A percentile compares a stretch with the other conserved stretches of the same genome.
phyloP scores from a whole-genome alignment of 768 basidiomycete species.

The Nidularia sp. region DNA sequence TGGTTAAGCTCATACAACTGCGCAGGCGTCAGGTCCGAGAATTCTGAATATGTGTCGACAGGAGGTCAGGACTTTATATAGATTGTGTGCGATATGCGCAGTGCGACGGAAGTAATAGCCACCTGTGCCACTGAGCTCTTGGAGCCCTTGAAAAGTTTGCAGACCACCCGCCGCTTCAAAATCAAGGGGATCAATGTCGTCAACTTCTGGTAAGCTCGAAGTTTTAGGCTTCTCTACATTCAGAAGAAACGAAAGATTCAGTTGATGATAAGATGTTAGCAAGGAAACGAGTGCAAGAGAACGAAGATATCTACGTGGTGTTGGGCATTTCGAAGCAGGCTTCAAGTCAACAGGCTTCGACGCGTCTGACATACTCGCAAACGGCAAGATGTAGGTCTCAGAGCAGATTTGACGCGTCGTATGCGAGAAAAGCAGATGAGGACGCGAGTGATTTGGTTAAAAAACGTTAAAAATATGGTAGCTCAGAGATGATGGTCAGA shows the following conservation, averaged over 20 bases:
- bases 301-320: neutral
- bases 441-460: no score
- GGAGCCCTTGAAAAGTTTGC: neutral
- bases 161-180: neutral
- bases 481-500: no score
- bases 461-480: no score
- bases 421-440: no score
- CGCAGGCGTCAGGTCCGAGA: neutral
- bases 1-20: constrained; percentile 3
- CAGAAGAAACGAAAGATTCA: neutral
- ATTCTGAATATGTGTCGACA: no score
- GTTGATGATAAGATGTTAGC: neutral
- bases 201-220: neutral
- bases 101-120: no score
- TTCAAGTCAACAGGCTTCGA: neutral
- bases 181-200: neutral
- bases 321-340: neutral
- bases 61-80: no score
- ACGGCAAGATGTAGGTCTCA: no score
- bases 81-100: no score
- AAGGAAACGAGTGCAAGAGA: neutral
- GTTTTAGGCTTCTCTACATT: neutral
- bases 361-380: neutral
- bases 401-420: no score
- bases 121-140: no score